A percentile compares a stretch with the other conserved stretches of the same genome.
These are phyloP conservation scores for Fusarium denticulatum DNA, from an alignment of 2,329 filamentous ascomycete genomes.

Conservation along the genomic window DNA sequence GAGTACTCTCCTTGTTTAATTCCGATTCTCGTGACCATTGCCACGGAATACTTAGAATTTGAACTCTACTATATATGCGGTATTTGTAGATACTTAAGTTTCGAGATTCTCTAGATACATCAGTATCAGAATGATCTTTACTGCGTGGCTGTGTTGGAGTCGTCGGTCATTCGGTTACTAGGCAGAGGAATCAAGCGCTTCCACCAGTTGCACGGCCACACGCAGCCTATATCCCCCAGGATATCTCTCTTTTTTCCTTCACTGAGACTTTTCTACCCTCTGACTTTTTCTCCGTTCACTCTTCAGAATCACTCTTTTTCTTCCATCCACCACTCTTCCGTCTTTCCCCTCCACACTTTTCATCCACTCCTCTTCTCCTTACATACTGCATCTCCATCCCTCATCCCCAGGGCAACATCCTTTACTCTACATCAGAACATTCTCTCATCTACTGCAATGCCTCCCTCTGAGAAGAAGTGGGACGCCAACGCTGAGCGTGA, in stretches of 20 bases:
- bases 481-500: constrained; percentile 50
- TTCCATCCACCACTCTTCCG: not conserved
- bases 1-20: not conserved
- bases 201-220: not conserved
- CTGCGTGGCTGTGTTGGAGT: not conserved
- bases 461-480: constrained; percentile 51
- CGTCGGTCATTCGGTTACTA: not conserved
- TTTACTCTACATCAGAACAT: not conserved
- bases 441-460: constrained; percentile 32
- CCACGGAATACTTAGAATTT: not conserved
- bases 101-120: too few relatives aligned
- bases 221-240: not conserved
- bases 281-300: not conserved
- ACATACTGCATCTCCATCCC: not conserved
- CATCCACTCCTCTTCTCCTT: not conserved
- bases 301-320: not conserved
- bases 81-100: not conserved
- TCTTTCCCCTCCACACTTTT: not conserved
- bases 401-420: not conserved
- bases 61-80: not conserved
- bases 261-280: too few relatives aligned
- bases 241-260: not conserved
- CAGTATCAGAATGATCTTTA: not conserved
- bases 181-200: not conserved
- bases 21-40: not conserved